phyloP scores from a whole-genome alignment of 345 rosid species.

The Eucalyptus shirleyi region DNA sequence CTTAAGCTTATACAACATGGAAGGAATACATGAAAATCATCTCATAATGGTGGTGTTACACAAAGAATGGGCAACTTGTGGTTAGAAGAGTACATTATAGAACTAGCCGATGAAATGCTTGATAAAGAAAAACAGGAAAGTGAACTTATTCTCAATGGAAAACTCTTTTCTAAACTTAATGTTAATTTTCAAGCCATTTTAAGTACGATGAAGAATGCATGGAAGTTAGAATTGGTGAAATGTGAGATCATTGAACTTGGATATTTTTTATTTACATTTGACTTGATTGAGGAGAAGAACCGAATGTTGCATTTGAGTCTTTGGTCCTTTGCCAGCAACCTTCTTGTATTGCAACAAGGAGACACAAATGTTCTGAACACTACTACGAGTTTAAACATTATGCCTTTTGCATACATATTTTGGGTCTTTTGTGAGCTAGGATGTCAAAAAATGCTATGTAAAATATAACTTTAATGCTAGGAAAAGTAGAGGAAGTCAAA shows the following conservation, averaged over 20 bases:
- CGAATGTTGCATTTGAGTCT: accelerated
- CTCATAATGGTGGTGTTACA: too few relatives aligned
- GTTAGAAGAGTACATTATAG: background rate
- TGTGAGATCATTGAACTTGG: background rate
- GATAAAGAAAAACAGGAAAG: background rate
- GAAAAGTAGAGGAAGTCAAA: background rate
- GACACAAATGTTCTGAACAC: background rate
- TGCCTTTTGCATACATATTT: too few relatives aligned
- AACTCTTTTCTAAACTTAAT: too few relatives aligned
- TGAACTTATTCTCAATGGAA: background rate
- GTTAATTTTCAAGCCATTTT: background rate
- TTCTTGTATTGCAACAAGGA: background rate
- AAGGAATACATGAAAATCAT: too few relatives aligned
- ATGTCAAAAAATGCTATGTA: too few relatives aligned
- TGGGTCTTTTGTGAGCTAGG: background rate
- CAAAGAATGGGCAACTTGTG: background rate
- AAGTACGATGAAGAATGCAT: background rate
- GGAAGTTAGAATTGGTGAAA: background rate
- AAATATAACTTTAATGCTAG: background rate
- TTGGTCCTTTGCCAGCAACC: background rate
- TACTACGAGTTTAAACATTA: too few relatives aligned
- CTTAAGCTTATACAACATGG: too few relatives aligned
- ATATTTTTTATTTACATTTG: background rate
- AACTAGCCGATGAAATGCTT: background rate
- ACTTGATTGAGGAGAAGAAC: background rate